Evolutionary conservation across 495 filamentous ascomycete genomes (phyloP), one percentile per base, ranked within the genome.

Genomic region (Penicillium macrosclerotiorum): DNA sequence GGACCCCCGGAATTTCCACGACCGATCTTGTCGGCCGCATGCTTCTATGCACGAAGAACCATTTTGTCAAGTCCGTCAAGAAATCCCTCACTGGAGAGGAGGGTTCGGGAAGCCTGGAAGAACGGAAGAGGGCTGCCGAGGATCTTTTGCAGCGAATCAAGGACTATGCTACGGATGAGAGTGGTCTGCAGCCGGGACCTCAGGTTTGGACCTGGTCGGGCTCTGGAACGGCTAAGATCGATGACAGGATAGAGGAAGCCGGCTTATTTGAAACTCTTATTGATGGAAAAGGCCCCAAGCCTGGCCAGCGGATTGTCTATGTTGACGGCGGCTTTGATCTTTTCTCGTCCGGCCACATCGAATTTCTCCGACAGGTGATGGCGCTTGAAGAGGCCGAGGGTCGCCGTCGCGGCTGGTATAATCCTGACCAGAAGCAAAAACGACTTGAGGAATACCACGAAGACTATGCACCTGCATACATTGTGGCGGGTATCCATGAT

Each of bases 251-350:
- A 25, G 73, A 78, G 51, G 76, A 82, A 50, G 58, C 68, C 24
- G 82, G 80, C 9, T 57, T 62, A 3, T 95, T 88, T 59, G 69
- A 71, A 41, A 68, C 66, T 24, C 44, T 95, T 25, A 81, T 94
- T 8, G 60, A 72, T 17, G 93, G 93, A 1, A 72, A 76, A 23
- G 65, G 69, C 0, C 85, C 86, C 0, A 77, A 75, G 47, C 80
- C 82, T 0, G 91, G 88, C 0, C 92, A 97, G 66, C 75, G 87
- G 3, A 75, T 97, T 16, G 84, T 96, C 19, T 97, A 97, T 65
- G 90, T 97, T 31, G 93, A 96, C 52, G 93, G 93, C 7, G 92
- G 90, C 0, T 99, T 96, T 57, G 93, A 99, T 60, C 81, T 99
- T 13, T 99, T 99, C 72, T 95, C 89, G 5, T 91, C 86, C 33